phyloP scores from a whole-genome alignment of 2,329 filamentous ascomycete genomes.

The Epichloe brachyelytri region DNA sequence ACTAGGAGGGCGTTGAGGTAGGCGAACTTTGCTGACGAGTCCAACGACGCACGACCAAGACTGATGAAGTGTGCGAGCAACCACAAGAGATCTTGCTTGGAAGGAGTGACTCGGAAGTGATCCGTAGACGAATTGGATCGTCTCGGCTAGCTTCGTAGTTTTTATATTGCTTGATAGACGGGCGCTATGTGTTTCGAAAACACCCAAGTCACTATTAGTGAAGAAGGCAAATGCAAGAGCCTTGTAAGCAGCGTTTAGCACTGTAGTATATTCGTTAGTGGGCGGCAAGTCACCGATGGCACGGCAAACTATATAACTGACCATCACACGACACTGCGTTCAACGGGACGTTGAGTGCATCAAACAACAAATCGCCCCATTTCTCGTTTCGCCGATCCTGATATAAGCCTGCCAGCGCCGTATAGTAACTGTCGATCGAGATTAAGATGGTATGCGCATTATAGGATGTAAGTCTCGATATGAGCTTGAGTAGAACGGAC shows the following conservation, averaged over 20 bases:
- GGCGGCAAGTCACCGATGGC: neutral
- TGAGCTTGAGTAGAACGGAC: conserved; percentile 22
- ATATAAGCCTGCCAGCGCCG: conserved; percentile 24
- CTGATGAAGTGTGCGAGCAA: conserved; percentile 55
- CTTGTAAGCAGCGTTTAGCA: conserved; percentile 16
- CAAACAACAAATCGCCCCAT: conserved; percentile 13
- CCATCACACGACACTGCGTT: conserved; percentile 8
- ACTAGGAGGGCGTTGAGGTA: conserved; percentile 41
- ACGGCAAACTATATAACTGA: conserved; percentile 6
- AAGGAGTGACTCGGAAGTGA: conserved; percentile 12
- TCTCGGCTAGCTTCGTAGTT: conserved; percentile 26
- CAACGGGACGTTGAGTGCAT: conserved; percentile 20
- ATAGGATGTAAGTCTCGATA: conserved; percentile 16
- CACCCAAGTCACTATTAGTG: conserved; percentile 20
- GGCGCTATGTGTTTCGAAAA: conserved; percentile 28
- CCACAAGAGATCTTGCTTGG: conserved; percentile 41
- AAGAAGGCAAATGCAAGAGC: conserved; percentile 28
- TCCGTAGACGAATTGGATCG: conserved; percentile 26
- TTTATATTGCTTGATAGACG: conserved; percentile 25
- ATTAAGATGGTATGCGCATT: conserved; percentile 12
- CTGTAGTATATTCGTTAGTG: neutral
- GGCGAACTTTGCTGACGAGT: conserved; percentile 21
- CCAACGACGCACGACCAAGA: conserved; percentile 30
- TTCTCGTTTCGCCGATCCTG: conserved; percentile 11
- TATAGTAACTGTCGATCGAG: conserved; percentile 26